Conservation (phyloP, 805 yeast species). For the Metschnikowia sp. region DNA sequence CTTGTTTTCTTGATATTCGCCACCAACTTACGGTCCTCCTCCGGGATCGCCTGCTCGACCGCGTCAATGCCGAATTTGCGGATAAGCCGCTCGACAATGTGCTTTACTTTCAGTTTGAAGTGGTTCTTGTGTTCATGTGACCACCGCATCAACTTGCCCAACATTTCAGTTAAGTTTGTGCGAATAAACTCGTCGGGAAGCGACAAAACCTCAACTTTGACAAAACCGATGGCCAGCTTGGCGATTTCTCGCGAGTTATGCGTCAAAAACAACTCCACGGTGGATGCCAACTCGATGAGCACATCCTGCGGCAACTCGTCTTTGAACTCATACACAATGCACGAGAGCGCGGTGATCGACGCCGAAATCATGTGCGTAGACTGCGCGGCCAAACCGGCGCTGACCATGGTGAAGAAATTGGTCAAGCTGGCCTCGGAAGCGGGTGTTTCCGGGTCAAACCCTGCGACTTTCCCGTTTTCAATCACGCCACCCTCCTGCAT, state of each 20-base stretch:
- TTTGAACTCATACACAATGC: slow-evolving; percentile 83
- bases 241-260: slow-evolving; percentile 92
- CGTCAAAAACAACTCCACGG: slow-evolving; percentile 85
- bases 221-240: slow-evolving; percentile 90
- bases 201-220: slow-evolving; percentile 80
- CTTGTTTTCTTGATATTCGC: slow-evolving; percentile 82
- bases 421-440: slow-evolving; percentile 64
- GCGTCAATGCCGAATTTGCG: slow-evolving; percentile 87
- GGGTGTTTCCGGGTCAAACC: slow-evolving; percentile 60
- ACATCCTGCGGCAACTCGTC: slow-evolving; percentile 56
- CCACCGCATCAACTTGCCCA: slow-evolving; percentile 80
- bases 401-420: slow-evolving; percentile 87
- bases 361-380: slow-evolving; percentile 97
- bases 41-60: slow-evolving; percentile 84
- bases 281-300: slow-evolving; percentile 72
- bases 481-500: slow-evolving; percentile 71
- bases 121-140: slow-evolving; percentile 95
- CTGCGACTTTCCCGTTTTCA: slow-evolving; percentile 62
- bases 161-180: slow-evolving; percentile 60
- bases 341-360: slow-evolving; percentile 79
- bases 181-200: slow-evolving; percentile 75
- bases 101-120: slow-evolving; percentile 89
- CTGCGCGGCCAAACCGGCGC: slow-evolving; percentile 94
- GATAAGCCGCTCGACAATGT: slow-evolving; percentile 84
- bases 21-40: slow-evolving; percentile 78